These are phyloP conservation scores for Ceratocystis alfenasii DNA, from an alignment of 2,329 filamentous ascomycete genomes.

Conservation along the genomic window DNA sequence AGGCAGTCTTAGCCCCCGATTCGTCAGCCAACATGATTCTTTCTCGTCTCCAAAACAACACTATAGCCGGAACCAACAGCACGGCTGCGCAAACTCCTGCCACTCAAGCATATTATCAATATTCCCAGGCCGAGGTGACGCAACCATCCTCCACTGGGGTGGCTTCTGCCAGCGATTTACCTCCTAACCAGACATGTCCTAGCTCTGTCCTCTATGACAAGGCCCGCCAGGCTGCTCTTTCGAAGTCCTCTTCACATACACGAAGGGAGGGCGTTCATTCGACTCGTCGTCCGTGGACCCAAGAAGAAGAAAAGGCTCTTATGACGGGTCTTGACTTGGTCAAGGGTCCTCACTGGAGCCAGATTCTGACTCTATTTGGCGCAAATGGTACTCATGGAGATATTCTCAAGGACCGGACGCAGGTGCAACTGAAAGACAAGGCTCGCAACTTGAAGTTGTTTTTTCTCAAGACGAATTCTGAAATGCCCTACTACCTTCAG, in stretches of 20 bases:
- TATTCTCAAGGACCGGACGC: constrained; percentile 75
- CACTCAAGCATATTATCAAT: constrained; percentile 20
- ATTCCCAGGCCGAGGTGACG: constrained; percentile 14
- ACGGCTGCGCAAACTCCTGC: constrained; percentile 12
- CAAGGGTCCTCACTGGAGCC: constrained; percentile 85
- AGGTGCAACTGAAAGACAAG: constrained; percentile 88
- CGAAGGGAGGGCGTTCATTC: constrained; percentile 47
- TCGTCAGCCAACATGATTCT: constrained; percentile 14
- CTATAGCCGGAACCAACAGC: constrained; percentile 30
- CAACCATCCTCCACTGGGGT: constrained; percentile 12
- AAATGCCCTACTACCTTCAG: constrained; percentile 78
- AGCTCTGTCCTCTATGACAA: constrained; percentile 47
- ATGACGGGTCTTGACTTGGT: constrained; percentile 82
- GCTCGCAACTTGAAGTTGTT: constrained; percentile 81
- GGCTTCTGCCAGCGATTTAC: constrained; percentile 31
- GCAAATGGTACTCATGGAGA: constrained; percentile 67
- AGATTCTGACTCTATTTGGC: constrained; percentile 76
- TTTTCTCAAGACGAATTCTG: constrained; percentile 81
- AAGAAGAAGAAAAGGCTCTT: constrained; percentile 78
- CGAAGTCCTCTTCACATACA: constrained; percentile 44
- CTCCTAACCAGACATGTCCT: constrained; percentile 45
- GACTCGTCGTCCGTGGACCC: constrained; percentile 69
- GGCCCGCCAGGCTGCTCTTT: constrained; percentile 46
- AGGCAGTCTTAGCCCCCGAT: not conserved
- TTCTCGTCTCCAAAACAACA: constrained; percentile 28